Conservation (phyloP, 2,329 filamentous ascomycete genomes). For the Tolypocladium ovalisporum region DNA sequence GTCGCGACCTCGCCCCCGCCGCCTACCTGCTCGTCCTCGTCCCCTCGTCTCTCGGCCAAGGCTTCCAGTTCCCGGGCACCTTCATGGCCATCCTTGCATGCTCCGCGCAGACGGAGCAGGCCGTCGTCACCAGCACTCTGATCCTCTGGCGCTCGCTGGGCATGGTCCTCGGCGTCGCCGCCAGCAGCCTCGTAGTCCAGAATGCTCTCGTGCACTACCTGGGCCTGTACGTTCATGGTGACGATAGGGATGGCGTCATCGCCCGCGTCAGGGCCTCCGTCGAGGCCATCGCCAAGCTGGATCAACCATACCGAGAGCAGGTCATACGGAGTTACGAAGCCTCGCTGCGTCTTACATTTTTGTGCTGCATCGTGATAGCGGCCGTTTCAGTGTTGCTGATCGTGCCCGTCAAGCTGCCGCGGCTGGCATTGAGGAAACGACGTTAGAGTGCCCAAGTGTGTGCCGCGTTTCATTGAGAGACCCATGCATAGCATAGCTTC, state of each 20-base stretch:
- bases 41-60: slow-evolving; percentile 45
- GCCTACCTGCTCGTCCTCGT: slow-evolving; percentile 47
- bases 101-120: slow-evolving; percentile 49
- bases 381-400: slow-evolving; percentile 36
- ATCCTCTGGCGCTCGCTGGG: slow-evolving; percentile 63
- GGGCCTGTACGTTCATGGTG: slow-evolving; percentile 43
- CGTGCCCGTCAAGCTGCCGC: slow-evolving; percentile 41
- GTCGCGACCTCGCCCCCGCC: slow-evolving; percentile 36
- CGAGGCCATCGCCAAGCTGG: slow-evolving; percentile 36
- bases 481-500: no score
- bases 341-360: slow-evolving; percentile 36
- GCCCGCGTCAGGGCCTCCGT: slow-evolving; percentile 41
- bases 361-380: slow-evolving; percentile 33
- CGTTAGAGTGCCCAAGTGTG: background rate
- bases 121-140: slow-evolving; percentile 59
- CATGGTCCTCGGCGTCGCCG: slow-evolving; percentile 61
- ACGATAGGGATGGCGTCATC: slow-evolving; percentile 45
- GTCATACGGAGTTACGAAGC: slow-evolving; percentile 44
- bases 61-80: slow-evolving; percentile 53
- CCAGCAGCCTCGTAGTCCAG: slow-evolving; percentile 62
- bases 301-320: slow-evolving; percentile 36
- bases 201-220: slow-evolving; percentile 56
- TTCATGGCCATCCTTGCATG: slow-evolving; percentile 53
- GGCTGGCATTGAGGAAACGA: slow-evolving; percentile 31
- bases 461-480: background rate